A percentile compares a stretch with the other conserved stretches of the same genome.
Conservation (phyloP, 2,329 filamentous ascomycete species). For the Fusarium pseudonygamai region DNA sequence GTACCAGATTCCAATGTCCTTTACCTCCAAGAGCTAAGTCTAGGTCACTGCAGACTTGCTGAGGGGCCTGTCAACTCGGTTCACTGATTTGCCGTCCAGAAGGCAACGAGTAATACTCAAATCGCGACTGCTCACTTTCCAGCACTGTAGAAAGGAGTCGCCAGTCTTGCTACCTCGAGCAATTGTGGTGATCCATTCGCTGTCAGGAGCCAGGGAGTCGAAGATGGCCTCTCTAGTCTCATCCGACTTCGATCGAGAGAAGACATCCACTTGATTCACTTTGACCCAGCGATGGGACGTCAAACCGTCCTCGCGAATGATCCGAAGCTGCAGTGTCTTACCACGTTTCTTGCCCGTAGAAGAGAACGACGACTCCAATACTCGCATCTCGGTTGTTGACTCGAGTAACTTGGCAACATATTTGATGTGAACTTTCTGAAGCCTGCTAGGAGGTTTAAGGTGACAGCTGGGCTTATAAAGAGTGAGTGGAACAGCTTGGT, state of each 20-base stretch:
- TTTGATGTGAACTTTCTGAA: neutral
- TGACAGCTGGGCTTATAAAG: neutral
- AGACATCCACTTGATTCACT: neutral
- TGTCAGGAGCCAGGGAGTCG: neutral
- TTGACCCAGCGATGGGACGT: neutral
- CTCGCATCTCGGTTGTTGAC: too few relatives aligned
- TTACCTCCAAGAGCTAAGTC: neutral
- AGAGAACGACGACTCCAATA: neutral
- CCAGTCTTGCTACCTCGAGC: neutral
- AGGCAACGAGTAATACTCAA: neutral
- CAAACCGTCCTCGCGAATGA: neutral
- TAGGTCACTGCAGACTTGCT: neutral
- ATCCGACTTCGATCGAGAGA: neutral
- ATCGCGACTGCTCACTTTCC: neutral
- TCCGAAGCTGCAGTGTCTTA: neutral
- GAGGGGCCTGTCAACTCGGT: neutral
- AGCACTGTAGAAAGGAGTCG: neutral
- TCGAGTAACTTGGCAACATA: neutral
- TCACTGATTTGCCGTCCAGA: fast-evolving
- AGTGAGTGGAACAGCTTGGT: neutral
- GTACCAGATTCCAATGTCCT: neutral
- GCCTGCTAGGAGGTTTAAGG: neutral
- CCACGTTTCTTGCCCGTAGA: neutral
- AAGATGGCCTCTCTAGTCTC: neutral
- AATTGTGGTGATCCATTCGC: neutral